Percentiles rank a stretch among this genome's conserved stretches.
These are phyloP conservation scores for Leccinum sublutescens DNA, from an alignment of 768 basidiomycete species.

Conservation along the genomic window DNA sequence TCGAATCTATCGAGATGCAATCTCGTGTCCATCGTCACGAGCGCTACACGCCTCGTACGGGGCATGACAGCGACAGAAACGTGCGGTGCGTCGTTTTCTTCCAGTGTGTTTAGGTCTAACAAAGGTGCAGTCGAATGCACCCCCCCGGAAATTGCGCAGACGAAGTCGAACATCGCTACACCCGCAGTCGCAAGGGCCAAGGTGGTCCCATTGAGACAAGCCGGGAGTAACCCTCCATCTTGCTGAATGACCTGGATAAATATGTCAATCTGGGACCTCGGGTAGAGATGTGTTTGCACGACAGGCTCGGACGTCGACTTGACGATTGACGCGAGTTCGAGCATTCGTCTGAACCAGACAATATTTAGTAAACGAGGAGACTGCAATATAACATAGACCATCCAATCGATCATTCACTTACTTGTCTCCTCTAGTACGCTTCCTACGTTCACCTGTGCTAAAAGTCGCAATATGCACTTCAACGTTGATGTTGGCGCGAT, in stretches of 20 bases:
- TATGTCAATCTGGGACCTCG: constrained; percentile 92
- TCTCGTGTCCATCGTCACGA: constrained; percentile 93
- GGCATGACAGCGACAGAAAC: constrained; percentile 90
- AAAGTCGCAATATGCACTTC: constrained; percentile 87
- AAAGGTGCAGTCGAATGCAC: constrained; percentile 79
- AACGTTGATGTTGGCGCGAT: constrained; percentile 86
- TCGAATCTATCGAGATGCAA: constrained; percentile 90
- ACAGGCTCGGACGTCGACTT: constrained; percentile 97
- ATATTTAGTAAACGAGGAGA: not conserved
- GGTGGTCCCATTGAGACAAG: constrained; percentile 93
- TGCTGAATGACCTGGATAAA: constrained; percentile 91
- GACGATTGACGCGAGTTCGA: constrained; percentile 83
- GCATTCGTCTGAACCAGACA: constrained; percentile 58
- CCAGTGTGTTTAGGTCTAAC: constrained; percentile 83
- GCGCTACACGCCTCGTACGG: constrained; percentile 76
- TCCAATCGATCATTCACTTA: constrained; percentile 39
- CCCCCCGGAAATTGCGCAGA: constrained; percentile 86
- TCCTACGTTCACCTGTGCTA: constrained; percentile 77
- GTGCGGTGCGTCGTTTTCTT: constrained; percentile 89
- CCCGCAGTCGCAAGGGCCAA: constrained; percentile 89
- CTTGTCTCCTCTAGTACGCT: constrained; percentile 83
- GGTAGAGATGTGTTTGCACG: constrained; percentile 86
- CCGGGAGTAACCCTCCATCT: constrained; percentile 88
- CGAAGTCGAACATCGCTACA: constrained; percentile 86
- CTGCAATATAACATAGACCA: not conserved